These are phyloP conservation scores for Monilinia fructigena DNA, from an alignment of 2,329 filamentous ascomycete species.

Conservation along the genomic window DNA sequence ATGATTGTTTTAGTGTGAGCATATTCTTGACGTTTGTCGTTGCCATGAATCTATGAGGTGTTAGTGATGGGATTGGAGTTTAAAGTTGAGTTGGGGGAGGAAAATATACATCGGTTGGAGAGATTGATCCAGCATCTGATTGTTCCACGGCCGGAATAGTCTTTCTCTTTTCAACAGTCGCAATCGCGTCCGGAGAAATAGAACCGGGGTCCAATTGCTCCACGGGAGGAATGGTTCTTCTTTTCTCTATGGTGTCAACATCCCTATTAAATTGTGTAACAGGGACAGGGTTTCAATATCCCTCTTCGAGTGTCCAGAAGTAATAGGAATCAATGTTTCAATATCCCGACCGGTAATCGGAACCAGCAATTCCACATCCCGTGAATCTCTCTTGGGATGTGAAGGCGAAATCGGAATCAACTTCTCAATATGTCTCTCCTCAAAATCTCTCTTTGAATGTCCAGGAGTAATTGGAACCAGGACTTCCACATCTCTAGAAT, in stretches of 20 bases:
- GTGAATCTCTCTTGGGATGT: neutral
- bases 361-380: neutral
- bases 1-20: conserved; percentile 6
- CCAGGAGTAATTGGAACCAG: neutral
- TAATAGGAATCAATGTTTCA: neutral
- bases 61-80: neutral
- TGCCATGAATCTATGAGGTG: neutral
- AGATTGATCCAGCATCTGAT: neutral
- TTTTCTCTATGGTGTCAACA: neutral
- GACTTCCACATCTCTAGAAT: neutral
- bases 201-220: conserved; percentile 5
- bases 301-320: neutral
- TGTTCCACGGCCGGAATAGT: neutral
- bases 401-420: neutral
- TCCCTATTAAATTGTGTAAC: neutral
- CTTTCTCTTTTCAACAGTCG: neutral
- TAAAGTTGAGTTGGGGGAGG: neutral
- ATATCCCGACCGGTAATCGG: neutral
- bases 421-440: neutral
- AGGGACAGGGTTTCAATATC: neutral
- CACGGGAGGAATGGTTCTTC: neutral
- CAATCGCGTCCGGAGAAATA: neutral
- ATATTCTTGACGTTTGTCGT: conserved; percentile 9
- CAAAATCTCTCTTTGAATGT: too few relatives aligned
- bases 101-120: neutral